Conservation (phyloP, 164 flowering plant genomes). For the Amborella trichopoda region DNA sequence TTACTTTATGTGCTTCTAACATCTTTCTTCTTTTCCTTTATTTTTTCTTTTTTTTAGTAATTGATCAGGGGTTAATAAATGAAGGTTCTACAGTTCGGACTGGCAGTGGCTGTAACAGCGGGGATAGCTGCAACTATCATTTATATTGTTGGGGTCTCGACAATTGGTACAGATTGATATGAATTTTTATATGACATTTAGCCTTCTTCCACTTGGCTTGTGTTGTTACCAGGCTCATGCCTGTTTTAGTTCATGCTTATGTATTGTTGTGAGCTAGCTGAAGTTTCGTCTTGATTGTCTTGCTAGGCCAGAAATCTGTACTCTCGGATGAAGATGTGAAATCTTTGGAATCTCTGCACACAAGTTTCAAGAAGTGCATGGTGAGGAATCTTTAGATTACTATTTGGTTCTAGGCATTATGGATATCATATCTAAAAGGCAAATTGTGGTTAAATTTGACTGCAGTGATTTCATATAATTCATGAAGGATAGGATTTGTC, state of each 20-base stretch:
- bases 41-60: too few species aligned
- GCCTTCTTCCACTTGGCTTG: not conserved
- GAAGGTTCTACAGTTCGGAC: conserved; percentile 52
- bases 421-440: too few species aligned
- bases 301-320: conserved; percentile 23
- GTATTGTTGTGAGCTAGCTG: not conserved
- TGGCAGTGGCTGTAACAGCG: conserved; percentile 37
- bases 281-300: conserved; percentile 5
- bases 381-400: conserved; percentile 30
- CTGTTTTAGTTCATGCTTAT: not conserved
- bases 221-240: not conserved
- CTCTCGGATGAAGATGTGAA: conserved; percentile 52
- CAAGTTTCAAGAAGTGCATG: conserved; percentile 70
- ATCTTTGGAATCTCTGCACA: conserved; percentile 49
- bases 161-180: conserved; percentile 26
- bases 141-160: conserved; percentile 59
- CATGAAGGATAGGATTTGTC: not conserved
- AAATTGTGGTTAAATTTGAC: not conserved
- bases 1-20: too few species aligned
- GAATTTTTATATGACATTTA: too few species aligned
- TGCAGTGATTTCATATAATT: too few species aligned
- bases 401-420: not conserved
- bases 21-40: too few species aligned
- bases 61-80: too few species aligned
- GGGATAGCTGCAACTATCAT: conserved; percentile 56